Base-by-base conservation (phyloP, 2,329 filamentous ascomycete genomes). In the Emmonsia crescens region DNA sequence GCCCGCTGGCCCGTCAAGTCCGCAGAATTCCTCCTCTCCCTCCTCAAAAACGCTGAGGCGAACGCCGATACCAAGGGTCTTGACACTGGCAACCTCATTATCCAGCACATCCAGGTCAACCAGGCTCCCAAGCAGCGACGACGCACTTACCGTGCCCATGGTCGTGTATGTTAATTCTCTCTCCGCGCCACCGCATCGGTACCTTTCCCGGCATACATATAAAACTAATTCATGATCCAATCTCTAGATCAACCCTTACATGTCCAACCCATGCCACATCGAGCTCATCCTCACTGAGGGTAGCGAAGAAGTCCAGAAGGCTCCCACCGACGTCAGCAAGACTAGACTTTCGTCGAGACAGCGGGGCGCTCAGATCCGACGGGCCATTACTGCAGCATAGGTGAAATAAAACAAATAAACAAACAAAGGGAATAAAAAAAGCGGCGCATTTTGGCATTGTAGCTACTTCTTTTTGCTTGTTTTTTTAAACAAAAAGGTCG, bases 71-170 rank as follows among this genome's bases (percentile, higher is more conserved):
- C 89, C 80, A 96, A 96, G 86, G 91, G 92, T 75, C 90, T 96
- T 76, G 91, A 99, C 82, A 97, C 92, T 77, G 88, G 87, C 82
- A 95, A 95, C 85, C 85, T 99, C 77, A 82, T 97, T 78, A 89
- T 99, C 83, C 96, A 96, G 90, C 95, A 96, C 89, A 99, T 99
- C 83, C 94, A 99, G 85, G 94, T 99, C 86, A 99, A 99, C 90
- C 94, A 99, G 86, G 95, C 94, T 73, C 94, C 94, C 76, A 97
- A 97, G 89, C 93, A 97, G 86, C 88, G 94, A 79, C 87, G 94
- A 83, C 89, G 94, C 80, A 99, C 94, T 78, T 99, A 99, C 89
- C 92, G 94, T 87, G 95, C 95, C 69, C 94, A 99, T 86, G 94
- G 94, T 87, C 91, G 94, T 85, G 93, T 96, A 95, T 75, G 92